These are phyloP conservation scores for Phytophthora brassicae DNA, from an alignment of 352 stramenopile genomes.

Conservation along the genomic window DNA sequence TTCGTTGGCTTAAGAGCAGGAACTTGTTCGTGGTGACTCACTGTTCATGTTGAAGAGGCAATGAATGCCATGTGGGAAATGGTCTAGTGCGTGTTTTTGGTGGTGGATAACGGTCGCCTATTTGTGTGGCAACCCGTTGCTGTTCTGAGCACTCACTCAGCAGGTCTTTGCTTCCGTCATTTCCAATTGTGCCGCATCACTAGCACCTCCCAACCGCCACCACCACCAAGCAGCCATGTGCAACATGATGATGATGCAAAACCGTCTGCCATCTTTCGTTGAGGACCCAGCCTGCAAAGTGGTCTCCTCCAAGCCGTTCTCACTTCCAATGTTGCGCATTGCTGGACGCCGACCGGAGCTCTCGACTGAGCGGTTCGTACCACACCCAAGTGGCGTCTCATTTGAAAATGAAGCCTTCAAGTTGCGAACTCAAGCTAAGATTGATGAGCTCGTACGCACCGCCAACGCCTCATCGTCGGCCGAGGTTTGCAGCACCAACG, in stretches of 20 bases:
- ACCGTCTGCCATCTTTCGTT: constrained; percentile 10
- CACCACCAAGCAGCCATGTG: constrained; percentile 15
- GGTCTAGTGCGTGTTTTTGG: not conserved
- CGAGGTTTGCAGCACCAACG: constrained; percentile 26
- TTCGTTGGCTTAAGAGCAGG: too few species aligned
- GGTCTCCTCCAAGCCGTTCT: not conserved
- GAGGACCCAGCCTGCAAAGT: constrained; percentile 10
- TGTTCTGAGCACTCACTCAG: not conserved
- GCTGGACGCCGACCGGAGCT: not conserved
- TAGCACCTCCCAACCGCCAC: not conserved
- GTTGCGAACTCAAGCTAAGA: constrained; percentile 32
- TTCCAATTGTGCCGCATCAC: not conserved
- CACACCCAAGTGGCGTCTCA: constrained; percentile 18
- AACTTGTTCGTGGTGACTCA: too few species aligned
- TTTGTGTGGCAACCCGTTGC: too few species aligned
- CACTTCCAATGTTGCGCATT: not conserved
- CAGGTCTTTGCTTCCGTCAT: not conserved
- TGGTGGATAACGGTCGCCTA: not conserved
- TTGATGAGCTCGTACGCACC: constrained; percentile 28
- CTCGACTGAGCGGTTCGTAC: constrained; percentile 8
- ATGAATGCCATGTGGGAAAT: too few species aligned
- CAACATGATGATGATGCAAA: constrained; percentile 21
- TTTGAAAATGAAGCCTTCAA: constrained; percentile 43
- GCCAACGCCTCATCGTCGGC: constrained; percentile 6
- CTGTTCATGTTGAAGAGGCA: too few species aligned